phyloP scores from a whole-genome alignment of 2,329 filamentous ascomycete genomes.

The Penicillium sp. region DNA sequence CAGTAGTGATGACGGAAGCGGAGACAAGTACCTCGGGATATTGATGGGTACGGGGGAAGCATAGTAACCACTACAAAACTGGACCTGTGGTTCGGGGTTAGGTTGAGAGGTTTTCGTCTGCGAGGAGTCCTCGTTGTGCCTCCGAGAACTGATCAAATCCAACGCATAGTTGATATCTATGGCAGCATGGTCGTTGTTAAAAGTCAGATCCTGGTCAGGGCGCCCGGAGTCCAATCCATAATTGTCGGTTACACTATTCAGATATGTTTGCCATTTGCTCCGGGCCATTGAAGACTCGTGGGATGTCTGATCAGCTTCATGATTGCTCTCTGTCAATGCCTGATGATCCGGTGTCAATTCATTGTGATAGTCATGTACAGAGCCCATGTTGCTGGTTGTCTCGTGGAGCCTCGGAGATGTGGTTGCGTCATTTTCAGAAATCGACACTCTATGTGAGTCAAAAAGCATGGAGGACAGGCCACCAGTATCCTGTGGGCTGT shows the following conservation, averaged over 20 bases:
- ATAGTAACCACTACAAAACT: conserved; percentile 67
- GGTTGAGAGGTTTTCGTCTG: conserved; percentile 4
- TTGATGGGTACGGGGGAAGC: conserved; percentile 65
- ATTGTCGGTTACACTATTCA: conserved; percentile 38
- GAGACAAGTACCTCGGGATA: conserved; percentile 58
- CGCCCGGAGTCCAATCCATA: conserved; percentile 73
- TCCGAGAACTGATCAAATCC: conserved; percentile 28
- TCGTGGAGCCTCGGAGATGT: conserved; percentile 7
- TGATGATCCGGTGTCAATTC: conserved; percentile 2
- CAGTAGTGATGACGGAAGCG: conserved; percentile 57
- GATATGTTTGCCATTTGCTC: conserved; percentile 34
- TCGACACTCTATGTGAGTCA: conserved; percentile 8
- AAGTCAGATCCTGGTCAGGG: conserved; percentile 67
- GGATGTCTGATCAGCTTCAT: conserved; percentile 8
- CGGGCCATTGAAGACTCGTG: conserved; percentile 22
- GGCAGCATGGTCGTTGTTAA: conserved; percentile 69
- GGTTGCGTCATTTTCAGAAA: not conserved
- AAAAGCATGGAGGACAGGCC: conserved; percentile 12
- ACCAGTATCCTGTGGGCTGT: not conserved
- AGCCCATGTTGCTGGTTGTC: not conserved
- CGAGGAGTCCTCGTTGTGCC: conserved; percentile 8
- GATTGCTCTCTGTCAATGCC: conserved; percentile 1
- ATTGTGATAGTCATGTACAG: conserved; percentile 4
- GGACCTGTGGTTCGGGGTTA: conserved; percentile 27
- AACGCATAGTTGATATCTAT: conserved; percentile 54